Base-by-base conservation (phyloP, 78 protist species). In the Chrysochromulina parva region DNA sequence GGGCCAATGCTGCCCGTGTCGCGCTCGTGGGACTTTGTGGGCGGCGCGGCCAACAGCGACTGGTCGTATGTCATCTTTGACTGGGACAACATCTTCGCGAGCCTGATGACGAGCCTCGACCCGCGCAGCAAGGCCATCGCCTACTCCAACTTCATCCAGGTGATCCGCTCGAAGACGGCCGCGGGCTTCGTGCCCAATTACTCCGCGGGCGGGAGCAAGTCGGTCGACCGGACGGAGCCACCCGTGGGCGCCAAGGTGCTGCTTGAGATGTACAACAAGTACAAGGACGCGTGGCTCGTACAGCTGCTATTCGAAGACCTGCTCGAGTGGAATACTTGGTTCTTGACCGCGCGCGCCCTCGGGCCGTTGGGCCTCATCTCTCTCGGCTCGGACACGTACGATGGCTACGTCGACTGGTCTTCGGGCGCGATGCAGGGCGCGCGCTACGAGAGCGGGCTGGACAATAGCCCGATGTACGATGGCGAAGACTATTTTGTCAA, bases 371-470 rank as follows among this genome's bases (percentile, higher is more conserved):
- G 88, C 58, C n/a, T 82, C 71, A 52, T 82, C 26, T 54, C 88
- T 3, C 88, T 82, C 88, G 88, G 88, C 54, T 82, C 88, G 88
- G 59, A 82, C 88, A 3, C 14, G 22, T 50, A 50, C 54, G 59
- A 52, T 16, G 65, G 65, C 59, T 54, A 24, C 71, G 5, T 4
- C 16, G 65, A 82, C 11, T 3, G 10, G 19, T 3, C 65, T n/a
- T 5, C 65, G 16, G 24, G 24, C 69, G 7, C 66, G 50, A 59
- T 48, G 73, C 69, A 85, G 89, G 89, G 80, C 24, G 89, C 89
- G 28, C 89, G 89, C 54, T 85, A 65, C 71, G 89, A 85, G 73
- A 14, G 38, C 73, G 89, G 89, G n/a, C 89, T 85, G 20, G 89
- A 85, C 57, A 85, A 85, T 20, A 58, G 73, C 53, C 89, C 89